Conservation (phyloP, 2,329 filamentous ascomycete genomes). For the Zasmidium cellare region DNA sequence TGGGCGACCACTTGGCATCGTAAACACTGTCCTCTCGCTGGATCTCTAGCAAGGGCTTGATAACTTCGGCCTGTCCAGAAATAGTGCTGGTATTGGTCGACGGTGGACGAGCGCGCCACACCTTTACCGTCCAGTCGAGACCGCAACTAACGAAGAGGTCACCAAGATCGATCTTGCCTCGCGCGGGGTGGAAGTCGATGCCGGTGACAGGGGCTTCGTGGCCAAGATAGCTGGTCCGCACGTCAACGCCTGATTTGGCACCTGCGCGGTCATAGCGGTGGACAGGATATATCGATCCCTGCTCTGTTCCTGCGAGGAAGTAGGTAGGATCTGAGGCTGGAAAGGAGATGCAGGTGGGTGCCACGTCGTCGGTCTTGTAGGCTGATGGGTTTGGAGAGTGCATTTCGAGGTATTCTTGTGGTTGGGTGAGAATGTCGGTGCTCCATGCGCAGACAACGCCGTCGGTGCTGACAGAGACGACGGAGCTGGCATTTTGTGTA, state of each 20-base stretch:
- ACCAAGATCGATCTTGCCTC: constrained; percentile 89
- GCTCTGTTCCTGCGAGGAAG: constrained; percentile 94
- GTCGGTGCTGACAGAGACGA: constrained; percentile 94
- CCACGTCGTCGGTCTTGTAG: constrained; percentile 78
- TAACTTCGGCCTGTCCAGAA: constrained; percentile 39
- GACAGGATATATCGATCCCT: constrained; percentile 93
- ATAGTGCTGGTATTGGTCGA: constrained; percentile 63
- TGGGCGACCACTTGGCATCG: constrained; percentile 90
- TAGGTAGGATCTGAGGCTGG: constrained; percentile 94
- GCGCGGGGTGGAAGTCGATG: constrained; percentile 89
- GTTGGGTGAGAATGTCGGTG: constrained; percentile 95
- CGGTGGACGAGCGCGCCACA: constrained; percentile 90
- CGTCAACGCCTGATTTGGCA: constrained; percentile 92
- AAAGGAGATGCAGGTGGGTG: constrained; percentile 92
- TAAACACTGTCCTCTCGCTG: constrained; percentile 95
- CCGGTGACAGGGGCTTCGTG: constrained; percentile 95
- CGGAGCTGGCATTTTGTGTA: constrained; percentile 98
- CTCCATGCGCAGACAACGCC: constrained; percentile 97
- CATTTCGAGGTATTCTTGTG: constrained; percentile 89
- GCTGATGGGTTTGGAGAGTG: constrained; percentile 78
- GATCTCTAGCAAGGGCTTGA: constrained; percentile 76
- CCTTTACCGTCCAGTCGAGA: constrained; percentile 94
- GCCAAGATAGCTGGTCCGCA: constrained; percentile 81
- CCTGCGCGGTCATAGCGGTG: constrained; percentile 96
- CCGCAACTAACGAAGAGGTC: constrained; percentile 91